Evolutionary conservation across 495 filamentous ascomycete species (phyloP).

Genomic region (Lepraria neglecta): DNA sequence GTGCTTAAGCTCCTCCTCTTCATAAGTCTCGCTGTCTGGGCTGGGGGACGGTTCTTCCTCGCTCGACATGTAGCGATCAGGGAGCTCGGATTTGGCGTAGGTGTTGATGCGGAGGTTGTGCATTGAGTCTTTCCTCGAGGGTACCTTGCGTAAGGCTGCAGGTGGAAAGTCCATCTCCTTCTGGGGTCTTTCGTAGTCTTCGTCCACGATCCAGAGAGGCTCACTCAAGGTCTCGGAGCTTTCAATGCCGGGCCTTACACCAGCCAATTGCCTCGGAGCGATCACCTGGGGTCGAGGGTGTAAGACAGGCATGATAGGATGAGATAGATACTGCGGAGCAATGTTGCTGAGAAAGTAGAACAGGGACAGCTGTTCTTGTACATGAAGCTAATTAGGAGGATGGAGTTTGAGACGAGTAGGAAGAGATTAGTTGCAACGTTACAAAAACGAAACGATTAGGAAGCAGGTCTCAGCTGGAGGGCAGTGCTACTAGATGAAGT

Average conservation of each 20-base stretch:
- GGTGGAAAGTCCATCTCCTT: constrained; percentile 24
- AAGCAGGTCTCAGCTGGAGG: not conserved
- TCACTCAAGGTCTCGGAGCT: constrained; percentile 15
- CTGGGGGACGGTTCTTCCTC: constrained; percentile 32
- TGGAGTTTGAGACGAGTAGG: not conserved
- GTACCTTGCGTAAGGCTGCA: constrained; percentile 5
- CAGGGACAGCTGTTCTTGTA: not conserved
- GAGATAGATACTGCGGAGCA: not conserved
- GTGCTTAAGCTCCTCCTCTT: constrained; percentile 21
- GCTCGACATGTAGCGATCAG: constrained; percentile 30
- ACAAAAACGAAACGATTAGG: not conserved
- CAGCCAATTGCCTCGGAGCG: not conserved
- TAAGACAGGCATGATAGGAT: constrained; percentile 21
- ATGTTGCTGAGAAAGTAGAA: not conserved
- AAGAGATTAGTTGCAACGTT: constrained; percentile 4
- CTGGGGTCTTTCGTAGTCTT: constrained; percentile 23
- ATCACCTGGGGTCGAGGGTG: constrained; percentile 14
- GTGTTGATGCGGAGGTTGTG: constrained; percentile 26
- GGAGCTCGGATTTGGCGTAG: constrained; percentile 25
- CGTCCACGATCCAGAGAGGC: constrained; percentile 24
- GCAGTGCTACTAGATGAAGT: constrained; percentile 5
- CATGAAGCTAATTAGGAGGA: not conserved
- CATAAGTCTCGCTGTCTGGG: constrained; percentile 26
- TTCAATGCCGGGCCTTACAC: constrained; percentile 17
- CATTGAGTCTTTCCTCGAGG: constrained; percentile 16